phyloP scores from a whole-genome alignment of 2,329 filamentous ascomycete species.

The Fusarium siculi region DNA sequence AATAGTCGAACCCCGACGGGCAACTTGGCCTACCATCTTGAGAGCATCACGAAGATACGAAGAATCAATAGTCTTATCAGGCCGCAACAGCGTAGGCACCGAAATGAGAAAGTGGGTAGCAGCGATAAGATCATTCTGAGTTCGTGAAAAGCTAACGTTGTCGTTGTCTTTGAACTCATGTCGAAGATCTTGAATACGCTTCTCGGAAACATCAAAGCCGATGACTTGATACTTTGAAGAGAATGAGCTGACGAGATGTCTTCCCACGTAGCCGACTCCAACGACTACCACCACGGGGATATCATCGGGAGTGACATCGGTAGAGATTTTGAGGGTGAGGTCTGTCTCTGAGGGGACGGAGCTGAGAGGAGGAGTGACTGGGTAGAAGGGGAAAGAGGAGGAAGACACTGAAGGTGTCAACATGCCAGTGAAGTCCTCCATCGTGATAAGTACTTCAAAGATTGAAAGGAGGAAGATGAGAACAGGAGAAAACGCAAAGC shows the following conservation, averaged over 20 bases:
- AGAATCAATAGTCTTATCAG: background rate
- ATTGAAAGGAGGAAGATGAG: background rate
- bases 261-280: slow-evolving; percentile 1
- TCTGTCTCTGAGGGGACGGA: background rate
- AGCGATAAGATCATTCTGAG: background rate
- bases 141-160: background rate
- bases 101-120: background rate
- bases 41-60: background rate
- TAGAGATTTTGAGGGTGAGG: background rate
- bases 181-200: background rate
- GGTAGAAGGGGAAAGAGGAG: background rate
- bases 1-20: background rate
- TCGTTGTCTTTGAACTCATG: background rate
- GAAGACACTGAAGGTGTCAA: background rate
- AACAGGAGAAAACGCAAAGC: fast-evolving
- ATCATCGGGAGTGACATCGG: background rate
- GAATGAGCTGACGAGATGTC: background rate
- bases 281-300: background rate
- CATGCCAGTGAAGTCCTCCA: background rate
- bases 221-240: background rate
- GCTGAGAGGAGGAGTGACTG: background rate
- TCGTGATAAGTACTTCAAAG: fast-evolving
- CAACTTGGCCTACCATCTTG: background rate
- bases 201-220: background rate
- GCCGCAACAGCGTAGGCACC: background rate